Evolutionary conservation across 768 basidiomycete genomes (phyloP), one percentile per base, ranked within the genome.

Genomic region (Leccinum uliginosum): DNA sequence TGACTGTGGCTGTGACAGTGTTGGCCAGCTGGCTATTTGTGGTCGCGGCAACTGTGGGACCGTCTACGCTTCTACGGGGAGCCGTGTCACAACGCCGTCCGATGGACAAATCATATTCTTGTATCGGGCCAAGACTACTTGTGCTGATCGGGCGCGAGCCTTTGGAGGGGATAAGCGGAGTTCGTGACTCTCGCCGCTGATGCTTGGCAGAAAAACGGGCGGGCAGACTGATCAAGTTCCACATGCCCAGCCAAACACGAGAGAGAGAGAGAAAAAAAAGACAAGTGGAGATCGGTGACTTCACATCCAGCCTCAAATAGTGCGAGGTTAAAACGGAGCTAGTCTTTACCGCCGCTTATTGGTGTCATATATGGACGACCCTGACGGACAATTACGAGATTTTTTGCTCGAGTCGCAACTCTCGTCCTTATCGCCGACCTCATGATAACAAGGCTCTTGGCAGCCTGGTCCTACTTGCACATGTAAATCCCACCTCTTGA

Each of bases 221-320:
- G 26, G 48, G 53, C 51, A 71, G 53, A 44, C 53, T 52, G 8
- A 58, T 54, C 44, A n/a, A n/a, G n/a, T 51, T 65, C 53, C 59
- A 59, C 65, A 64, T 64, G 14, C 4, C 19, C 7, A 6, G 15
- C 26, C n/a, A 21, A 38, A 26, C 57, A 2, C 19, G 11, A 19
- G 1, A 7, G 30, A 23, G 50, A 47, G 44, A n/a, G n/a, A n/a
- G n/a, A 12, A 32, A 48, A 50, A 48, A 7, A 38, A 6, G 17
- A 50, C 44, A 5, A 32, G 9, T 23, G 3, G 52, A 46, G 30
- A 29, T 23, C n/a, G n/a, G 30, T 7, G 26, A 11, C 17, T 30
- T 8, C 6, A 3, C 26, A 23, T 44, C 26, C 19, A 8, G 6
- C 57, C 30, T 59, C 44, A 55, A 60, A 60, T 55, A 60, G 27